Conservation (phyloP, 306 rosid species). For the Echinosophora koreensis region DNA sequence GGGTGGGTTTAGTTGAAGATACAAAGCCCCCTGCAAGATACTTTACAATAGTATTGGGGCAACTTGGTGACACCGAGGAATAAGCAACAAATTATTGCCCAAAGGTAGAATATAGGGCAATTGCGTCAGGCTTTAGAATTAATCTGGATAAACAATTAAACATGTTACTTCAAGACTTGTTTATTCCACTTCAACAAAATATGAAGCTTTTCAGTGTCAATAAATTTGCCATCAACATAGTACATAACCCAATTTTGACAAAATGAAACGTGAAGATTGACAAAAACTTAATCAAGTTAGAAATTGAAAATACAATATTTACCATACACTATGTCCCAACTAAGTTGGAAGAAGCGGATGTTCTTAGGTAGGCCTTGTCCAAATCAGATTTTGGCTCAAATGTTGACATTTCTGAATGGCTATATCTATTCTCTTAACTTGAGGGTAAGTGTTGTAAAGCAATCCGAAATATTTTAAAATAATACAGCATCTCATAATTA, state of each 20-base stretch:
- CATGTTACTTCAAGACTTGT: not conserved
- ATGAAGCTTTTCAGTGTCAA: not conserved
- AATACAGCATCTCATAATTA: too few species aligned
- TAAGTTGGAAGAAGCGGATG: not conserved
- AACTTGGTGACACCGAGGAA: too few species aligned
- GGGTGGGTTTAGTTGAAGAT: too few species aligned
- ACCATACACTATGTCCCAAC: not conserved
- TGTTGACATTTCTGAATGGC: not conserved
- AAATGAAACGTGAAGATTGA: conserved; percentile 9
- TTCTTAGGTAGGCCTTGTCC: not conserved
- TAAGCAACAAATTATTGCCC: too few species aligned
- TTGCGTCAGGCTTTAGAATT: not conserved
- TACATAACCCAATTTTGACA: not conserved
- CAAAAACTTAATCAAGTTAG: not conserved
- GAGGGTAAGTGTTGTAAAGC: too few species aligned
- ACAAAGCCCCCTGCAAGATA: too few species aligned
- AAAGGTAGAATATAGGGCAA: too few species aligned
- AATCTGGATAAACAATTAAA: not conserved
- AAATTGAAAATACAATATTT: not conserved
- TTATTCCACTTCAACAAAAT: not conserved
- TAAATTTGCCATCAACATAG: not conserved
- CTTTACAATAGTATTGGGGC: too few species aligned
- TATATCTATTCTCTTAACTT: not conserved
- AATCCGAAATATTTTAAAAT: too few species aligned
- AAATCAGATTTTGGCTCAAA: not conserved